Evolutionary conservation across 805 yeast species (phyloP).

Genomic region (Zygoascus biomembranicola): DNA sequence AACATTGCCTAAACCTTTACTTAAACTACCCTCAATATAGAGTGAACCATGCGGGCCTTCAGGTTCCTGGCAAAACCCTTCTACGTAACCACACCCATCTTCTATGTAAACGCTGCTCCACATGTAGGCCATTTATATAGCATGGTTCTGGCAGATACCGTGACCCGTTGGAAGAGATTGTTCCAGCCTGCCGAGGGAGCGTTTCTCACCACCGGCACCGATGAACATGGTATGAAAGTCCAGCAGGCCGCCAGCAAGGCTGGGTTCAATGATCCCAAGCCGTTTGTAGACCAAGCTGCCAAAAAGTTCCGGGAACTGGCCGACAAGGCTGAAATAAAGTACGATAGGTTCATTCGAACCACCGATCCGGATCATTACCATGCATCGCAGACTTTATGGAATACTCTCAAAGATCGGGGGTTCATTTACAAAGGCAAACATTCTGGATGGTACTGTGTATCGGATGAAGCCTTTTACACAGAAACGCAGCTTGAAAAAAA

Average conservation of each 20-base stretch:
- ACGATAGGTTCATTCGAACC: slow-evolving; percentile 80
- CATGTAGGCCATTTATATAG: slow-evolving; percentile 91
- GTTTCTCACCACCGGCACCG: slow-evolving; percentile 83
- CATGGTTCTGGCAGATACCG: slow-evolving; percentile 73
- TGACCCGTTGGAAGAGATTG: slow-evolving; percentile 57
- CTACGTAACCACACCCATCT: slow-evolving; percentile 84
- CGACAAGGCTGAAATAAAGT: slow-evolving; percentile 43
- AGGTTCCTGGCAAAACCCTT: slow-evolving; percentile 5
- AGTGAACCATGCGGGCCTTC: background rate
- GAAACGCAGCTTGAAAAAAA: slow-evolving; percentile 50
- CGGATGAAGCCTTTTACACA: slow-evolving; percentile 92
- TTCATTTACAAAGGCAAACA: slow-evolving; percentile 77
- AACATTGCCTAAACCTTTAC: background rate
- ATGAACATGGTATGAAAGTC: slow-evolving; percentile 93
- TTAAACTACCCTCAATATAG: too few species aligned
- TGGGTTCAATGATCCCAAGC: background rate
- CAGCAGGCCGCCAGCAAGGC: slow-evolving; percentile 63
- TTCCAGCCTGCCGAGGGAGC: background rate
- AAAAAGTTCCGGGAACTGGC: slow-evolving; percentile 58
- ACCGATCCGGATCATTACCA: slow-evolving; percentile 72
- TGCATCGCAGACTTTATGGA: slow-evolving; percentile 69
- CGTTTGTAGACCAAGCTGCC: slow-evolving; percentile 16
- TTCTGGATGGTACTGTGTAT: slow-evolving; percentile 88
- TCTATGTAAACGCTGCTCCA: slow-evolving; percentile 92
- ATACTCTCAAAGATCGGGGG: slow-evolving; percentile 46